Conservation (phyloP, 2,329 filamentous ascomycete species). For the Ophioceras dolichostomum region DNA sequence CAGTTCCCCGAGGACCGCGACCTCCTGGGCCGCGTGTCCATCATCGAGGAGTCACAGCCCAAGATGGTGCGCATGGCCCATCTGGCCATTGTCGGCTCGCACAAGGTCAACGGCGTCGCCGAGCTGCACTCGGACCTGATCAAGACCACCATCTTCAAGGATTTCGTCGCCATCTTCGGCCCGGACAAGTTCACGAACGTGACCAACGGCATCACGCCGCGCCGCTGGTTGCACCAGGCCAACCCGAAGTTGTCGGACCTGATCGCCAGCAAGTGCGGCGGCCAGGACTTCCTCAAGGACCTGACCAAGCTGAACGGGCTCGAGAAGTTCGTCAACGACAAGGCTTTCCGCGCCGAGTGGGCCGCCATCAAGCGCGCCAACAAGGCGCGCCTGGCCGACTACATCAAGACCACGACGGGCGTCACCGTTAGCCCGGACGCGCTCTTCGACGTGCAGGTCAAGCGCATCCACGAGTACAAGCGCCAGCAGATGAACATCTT, state of each 20-base stretch:
- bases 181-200: conserved; percentile 98
- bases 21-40: conserved; percentile 75
- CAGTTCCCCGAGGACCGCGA: conserved; percentile 84
- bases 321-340: conserved; percentile 73
- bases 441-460: conserved; percentile 95
- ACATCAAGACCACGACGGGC: conserved; percentile 73
- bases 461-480: conserved; percentile 99
- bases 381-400: conserved; percentile 83
- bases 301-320: conserved; percentile 77
- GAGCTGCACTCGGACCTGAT: conserved; percentile 96
- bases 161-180: conserved; percentile 91
- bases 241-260: conserved; percentile 87
- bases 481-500: conserved; percentile 98
- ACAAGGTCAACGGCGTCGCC: conserved; percentile 98
- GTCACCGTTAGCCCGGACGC: conserved; percentile 77
- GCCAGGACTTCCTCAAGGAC: conserved; percentile 79
- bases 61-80: conserved; percentile 99
- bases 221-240: conserved; percentile 94
- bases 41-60: conserved; percentile 91
- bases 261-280: conserved; percentile 80
- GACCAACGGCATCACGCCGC: conserved; percentile 93
- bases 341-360: conserved; percentile 88
- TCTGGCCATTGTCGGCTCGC: conserved; percentile 88
- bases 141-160: conserved; percentile 98
- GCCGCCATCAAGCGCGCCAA: conserved; percentile 93